Percentiles rank a stretch among this genome's conserved stretches.
phyloP scores from a whole-genome alignment of 2,329 filamentous ascomycete genomes.

The Trichoderma citrinoviride region DNA sequence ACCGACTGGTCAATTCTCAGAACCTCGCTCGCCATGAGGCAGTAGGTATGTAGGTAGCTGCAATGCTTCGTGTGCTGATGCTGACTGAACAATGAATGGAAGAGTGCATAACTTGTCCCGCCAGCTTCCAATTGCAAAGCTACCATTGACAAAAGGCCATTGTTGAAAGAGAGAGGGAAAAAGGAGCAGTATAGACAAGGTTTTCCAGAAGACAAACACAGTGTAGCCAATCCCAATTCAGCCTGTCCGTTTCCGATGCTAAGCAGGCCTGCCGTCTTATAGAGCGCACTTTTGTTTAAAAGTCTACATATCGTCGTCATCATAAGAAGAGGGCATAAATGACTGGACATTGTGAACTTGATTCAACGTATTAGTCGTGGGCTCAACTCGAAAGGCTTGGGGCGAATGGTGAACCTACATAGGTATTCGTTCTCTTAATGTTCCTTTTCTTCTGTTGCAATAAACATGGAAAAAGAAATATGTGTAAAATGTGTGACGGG shows the following conservation, averaged over 20 bases:
- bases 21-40: slow-evolving; percentile 6
- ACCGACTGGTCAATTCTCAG: slow-evolving; percentile 7
- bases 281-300: neutral
- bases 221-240: slow-evolving; percentile 4
- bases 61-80: slow-evolving; percentile 12
- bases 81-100: slow-evolving; percentile 17
- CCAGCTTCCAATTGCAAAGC: slow-evolving; percentile 17
- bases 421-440: slow-evolving; percentile 5
- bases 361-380: neutral
- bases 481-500: neutral
- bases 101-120: neutral
- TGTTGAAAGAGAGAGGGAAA: neutral
- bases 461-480: slow-evolving; percentile 7
- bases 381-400: neutral
- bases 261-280: slow-evolving; percentile 6
- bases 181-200: neutral
- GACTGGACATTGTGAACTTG: neutral
- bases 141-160: slow-evolving; percentile 1
- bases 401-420: neutral
- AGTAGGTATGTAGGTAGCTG: neutral
- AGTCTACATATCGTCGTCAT: slow-evolving; percentile 3
- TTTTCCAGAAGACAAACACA: neutral
- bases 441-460: neutral
- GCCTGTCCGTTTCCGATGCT: slow-evolving; percentile 16
- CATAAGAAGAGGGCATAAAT: neutral